phyloP scores from a whole-genome alignment of 257 asterid species.

The Gentiana straminea region DNA sequence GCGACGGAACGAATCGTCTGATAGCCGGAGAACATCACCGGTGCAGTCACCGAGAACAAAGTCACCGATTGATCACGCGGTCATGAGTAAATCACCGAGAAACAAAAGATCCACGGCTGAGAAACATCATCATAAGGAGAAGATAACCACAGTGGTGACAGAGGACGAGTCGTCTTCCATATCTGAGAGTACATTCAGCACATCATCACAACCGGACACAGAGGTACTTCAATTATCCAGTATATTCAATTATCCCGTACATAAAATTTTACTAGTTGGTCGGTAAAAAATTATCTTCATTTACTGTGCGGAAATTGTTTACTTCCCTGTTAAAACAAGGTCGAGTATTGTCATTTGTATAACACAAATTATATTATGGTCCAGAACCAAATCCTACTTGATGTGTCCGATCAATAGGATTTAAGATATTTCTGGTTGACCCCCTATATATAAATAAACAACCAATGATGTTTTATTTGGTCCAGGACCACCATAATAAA shows the following conservation, averaged over 20 bases:
- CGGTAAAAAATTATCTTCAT: neutral
- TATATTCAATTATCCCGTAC: neutral
- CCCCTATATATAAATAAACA: too few species aligned
- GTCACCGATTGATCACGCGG: conserved; percentile 24
- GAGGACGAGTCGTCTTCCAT: conserved; percentile 81
- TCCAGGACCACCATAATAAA: too few species aligned
- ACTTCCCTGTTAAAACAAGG: too few species aligned
- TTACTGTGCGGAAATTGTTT: neutral
- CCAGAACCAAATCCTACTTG: too few species aligned
- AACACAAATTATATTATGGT: too few species aligned
- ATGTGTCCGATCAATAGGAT: too few species aligned
- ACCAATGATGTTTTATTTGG: too few species aligned
- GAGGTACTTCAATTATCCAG: conserved; percentile 36
- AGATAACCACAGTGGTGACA: conserved; percentile 25
- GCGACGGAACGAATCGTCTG: conserved; percentile 33
- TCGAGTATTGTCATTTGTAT: too few species aligned
- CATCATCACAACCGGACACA: conserved; percentile 53
- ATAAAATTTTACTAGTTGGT: neutral
- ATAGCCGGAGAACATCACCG: conserved; percentile 43
- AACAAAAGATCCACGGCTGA: conserved; percentile 30
- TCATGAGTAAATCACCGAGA: conserved; percentile 34
- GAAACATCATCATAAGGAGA: conserved; percentile 36
- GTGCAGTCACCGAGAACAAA: conserved; percentile 48
- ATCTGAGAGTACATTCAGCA: conserved; percentile 61
- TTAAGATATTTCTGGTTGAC: too few species aligned